These are phyloP conservation scores for Chenopodium quinoa DNA, from an alignment of 148 eudicot genomes.

Conservation along the genomic window DNA sequence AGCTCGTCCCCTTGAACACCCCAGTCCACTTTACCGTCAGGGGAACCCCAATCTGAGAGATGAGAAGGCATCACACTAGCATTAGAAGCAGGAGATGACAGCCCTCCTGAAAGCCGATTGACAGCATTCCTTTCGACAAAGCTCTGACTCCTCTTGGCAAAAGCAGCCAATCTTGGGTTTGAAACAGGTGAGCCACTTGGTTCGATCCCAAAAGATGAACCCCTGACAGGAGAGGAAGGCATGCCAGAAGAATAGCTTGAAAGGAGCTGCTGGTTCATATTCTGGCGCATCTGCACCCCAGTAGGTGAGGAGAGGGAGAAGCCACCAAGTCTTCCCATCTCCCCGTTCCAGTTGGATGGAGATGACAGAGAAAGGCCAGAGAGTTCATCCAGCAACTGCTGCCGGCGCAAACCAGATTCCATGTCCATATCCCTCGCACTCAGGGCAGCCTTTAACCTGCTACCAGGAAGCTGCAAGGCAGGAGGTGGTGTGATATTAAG, in stretches of 20 bases:
- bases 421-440: constrained; percentile 56
- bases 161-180: constrained; percentile 63
- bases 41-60: constrained; percentile 76
- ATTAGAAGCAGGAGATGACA: constrained; percentile 31
- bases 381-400: constrained; percentile 59
- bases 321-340: constrained; percentile 37
- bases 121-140: constrained; percentile 58
- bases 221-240: constrained; percentile 56
- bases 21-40: constrained; percentile 83
- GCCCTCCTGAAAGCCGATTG: constrained; percentile 35
- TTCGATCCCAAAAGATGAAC: constrained; percentile 54
- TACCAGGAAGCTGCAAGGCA: constrained; percentile 63
- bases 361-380: constrained; percentile 54
- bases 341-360: constrained; percentile 49
- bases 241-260: constrained; percentile 57
- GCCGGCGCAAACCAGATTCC: constrained; percentile 49
- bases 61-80: constrained; percentile 26
- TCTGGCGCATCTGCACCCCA: constrained; percentile 47
- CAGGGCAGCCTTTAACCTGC: constrained; percentile 53
- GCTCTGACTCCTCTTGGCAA: constrained; percentile 86
- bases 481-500: constrained; percentile 55
- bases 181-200: constrained; percentile 39
- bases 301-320: constrained; percentile 33
- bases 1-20: constrained; percentile 81
- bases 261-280: constrained; percentile 53